phyloP scores from a whole-genome alignment of 2,329 filamentous ascomycete genomes.

The Clarireedia paspali region DNA sequence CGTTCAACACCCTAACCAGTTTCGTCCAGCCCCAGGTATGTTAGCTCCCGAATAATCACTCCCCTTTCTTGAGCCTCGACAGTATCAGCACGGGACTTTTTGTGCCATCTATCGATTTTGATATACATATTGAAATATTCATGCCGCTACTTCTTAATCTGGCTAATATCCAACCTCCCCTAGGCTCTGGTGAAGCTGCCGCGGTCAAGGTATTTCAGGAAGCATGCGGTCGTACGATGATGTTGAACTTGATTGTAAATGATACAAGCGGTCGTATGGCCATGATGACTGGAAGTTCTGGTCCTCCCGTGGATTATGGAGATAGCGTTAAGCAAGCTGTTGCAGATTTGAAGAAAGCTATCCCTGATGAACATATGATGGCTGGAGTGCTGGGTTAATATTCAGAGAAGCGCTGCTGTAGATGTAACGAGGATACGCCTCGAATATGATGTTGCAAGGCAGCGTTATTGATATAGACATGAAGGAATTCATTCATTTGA shows the following conservation, averaged over 20 bases:
- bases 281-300: conserved; percentile 14
- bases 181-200: conserved; percentile 16
- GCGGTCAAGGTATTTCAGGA: conserved; percentile 17
- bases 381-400: not conserved
- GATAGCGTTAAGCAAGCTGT: conserved; percentile 14
- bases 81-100: not conserved
- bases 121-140: not conserved
- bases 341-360: conserved; percentile 9
- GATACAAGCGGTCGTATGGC: conserved; percentile 17
- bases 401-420: too few relatives aligned
- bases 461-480: too few relatives aligned
- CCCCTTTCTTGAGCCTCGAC: not conserved
- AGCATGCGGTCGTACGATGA: conserved; percentile 17
- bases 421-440: too few relatives aligned
- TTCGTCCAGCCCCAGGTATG: conserved; percentile 19
- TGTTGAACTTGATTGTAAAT: conserved; percentile 18
- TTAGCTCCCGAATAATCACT: not conserved
- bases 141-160: not conserved
- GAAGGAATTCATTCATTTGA: too few relatives aligned
- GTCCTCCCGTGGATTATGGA: conserved; percentile 15
- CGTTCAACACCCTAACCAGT: conserved; percentile 31
- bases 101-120: not conserved
- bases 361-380: conserved; percentile 9
- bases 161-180: not conserved
- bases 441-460: too few relatives aligned